Conservation (phyloP, 129 eudicot species). For the Flaveria robusta region DNA sequence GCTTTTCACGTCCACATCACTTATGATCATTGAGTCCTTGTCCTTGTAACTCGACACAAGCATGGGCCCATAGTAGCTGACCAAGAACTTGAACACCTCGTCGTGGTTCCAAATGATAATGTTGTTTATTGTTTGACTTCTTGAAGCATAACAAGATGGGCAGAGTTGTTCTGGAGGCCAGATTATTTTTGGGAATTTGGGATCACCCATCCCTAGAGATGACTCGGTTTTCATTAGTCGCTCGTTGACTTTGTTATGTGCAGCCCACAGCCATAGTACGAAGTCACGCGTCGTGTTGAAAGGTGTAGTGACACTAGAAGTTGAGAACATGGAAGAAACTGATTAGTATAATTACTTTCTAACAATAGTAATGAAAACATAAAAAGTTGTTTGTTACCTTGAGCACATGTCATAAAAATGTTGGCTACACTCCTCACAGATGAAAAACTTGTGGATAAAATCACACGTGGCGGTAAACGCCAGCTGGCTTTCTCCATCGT, state of each 20-base stretch:
- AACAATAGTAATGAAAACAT: neutral
- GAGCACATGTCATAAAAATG: slow-evolving; percentile 85
- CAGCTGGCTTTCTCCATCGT: slow-evolving; percentile 78
- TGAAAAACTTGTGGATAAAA: slow-evolving; percentile 77
- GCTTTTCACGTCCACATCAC: neutral
- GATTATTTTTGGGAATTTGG: slow-evolving; percentile 69
- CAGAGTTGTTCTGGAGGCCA: slow-evolving; percentile 92
- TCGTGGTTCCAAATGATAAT: slow-evolving; percentile 55
- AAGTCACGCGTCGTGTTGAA: slow-evolving; percentile 69
- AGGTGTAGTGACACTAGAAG: slow-evolving; percentile 65
- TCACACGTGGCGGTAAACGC: slow-evolving; percentile 76
- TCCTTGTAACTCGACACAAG: slow-evolving; percentile 51
- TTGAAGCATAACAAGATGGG: slow-evolving; percentile 55
- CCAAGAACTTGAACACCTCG: slow-evolving; percentile 72
- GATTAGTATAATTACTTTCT: neutral
- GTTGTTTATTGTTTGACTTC: slow-evolving; percentile 22
- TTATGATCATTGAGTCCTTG: slow-evolving; percentile 33
- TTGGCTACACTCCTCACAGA: slow-evolving; percentile 87
- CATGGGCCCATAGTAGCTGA: slow-evolving; percentile 63
- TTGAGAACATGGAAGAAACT: neutral
- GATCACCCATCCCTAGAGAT: slow-evolving; percentile 61
- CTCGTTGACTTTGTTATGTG: slow-evolving; percentile 82
- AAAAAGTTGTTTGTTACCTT: slow-evolving; percentile 45
- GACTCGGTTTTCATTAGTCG: slow-evolving; percentile 74
- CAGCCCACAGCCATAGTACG: slow-evolving; percentile 83